These are phyloP conservation scores for Bjerkandera adusta DNA, from an alignment of 1,284 basidiomycete species.

Conservation along the genomic window DNA sequence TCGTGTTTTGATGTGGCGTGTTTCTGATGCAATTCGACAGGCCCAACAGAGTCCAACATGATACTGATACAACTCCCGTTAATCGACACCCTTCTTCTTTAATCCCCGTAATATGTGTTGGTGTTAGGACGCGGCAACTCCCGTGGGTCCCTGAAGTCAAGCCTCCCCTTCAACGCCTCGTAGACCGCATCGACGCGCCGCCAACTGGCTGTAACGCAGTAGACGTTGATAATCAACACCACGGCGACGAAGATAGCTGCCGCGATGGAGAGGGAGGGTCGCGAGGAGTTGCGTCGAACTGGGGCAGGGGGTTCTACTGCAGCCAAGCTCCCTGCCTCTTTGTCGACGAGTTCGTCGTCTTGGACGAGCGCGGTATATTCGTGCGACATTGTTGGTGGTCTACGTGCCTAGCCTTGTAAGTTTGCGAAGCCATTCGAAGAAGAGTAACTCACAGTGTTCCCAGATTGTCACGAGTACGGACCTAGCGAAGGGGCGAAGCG, in stretches of 20 bases:
- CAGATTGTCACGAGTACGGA: not conserved
- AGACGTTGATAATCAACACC: not conserved
- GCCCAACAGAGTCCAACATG: too few relatives aligned
- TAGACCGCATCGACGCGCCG: not conserved
- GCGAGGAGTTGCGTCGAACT: not conserved
- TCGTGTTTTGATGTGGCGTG: too few relatives aligned
- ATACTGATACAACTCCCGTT: too few relatives aligned
- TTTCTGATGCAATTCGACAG: too few relatives aligned
- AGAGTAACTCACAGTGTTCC: not conserved
- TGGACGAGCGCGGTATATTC: not conserved
- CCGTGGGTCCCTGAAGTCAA: conserved; percentile 1
- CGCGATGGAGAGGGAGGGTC: not conserved
- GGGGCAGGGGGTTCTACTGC: too few relatives aligned
- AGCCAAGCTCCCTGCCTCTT: not conserved
- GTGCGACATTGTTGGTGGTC: not conserved
- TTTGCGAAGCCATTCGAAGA: too few relatives aligned
- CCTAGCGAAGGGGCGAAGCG: not conserved
- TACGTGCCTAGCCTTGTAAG: too few relatives aligned
- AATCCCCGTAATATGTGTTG: not conserved
- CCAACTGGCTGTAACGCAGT: not conserved
- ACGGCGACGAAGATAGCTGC: not conserved
- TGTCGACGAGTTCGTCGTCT: conserved; percentile 4
- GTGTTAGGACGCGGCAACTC: conserved; percentile 1
- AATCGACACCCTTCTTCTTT: too few relatives aligned
- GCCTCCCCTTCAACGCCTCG: not conserved